phyloP scores from a whole-genome alignment of 371 early-diverging fungal genomes.

The Apophysomyces sp. region DNA sequence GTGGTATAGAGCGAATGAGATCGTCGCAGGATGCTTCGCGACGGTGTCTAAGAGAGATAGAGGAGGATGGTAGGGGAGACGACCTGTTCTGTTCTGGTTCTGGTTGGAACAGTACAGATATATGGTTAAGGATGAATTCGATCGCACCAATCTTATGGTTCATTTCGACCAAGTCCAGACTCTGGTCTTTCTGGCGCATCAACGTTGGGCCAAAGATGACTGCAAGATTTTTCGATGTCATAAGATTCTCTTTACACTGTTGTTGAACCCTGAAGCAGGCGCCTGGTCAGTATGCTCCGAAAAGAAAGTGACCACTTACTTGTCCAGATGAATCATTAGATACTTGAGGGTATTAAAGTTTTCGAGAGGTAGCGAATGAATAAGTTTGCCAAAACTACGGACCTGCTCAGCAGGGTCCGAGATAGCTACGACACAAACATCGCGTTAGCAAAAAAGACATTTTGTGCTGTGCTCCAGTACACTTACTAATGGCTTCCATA shows the following conservation, averaged over 20 bases:
- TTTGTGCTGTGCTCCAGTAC: constrained; percentile 33
- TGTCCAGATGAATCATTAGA: constrained; percentile 34
- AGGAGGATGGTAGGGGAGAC: constrained; percentile 9
- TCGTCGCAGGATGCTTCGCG: constrained; percentile 28
- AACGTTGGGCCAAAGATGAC: constrained; percentile 94
- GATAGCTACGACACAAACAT: constrained; percentile 12
- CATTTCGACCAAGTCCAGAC: constrained; percentile 78
- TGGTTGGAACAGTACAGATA: constrained; percentile 23
- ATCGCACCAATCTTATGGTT: constrained; percentile 71
- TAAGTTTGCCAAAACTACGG: constrained; percentile 16
- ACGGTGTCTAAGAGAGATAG: constrained; percentile 14
- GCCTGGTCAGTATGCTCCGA: not conserved
- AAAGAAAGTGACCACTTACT: constrained; percentile 15
- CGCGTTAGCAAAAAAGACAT: not conserved
- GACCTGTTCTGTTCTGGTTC: constrained; percentile 4
- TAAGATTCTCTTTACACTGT: constrained; percentile 67
- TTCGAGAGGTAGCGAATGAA: constrained; percentile 39
- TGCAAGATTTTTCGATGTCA: constrained; percentile 87
- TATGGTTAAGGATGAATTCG: constrained; percentile 62
- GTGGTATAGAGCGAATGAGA: constrained; percentile 11
- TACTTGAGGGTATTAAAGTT: constrained; percentile 45
- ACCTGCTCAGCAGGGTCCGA: constrained; percentile 17
- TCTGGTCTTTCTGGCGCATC: constrained; percentile 67
- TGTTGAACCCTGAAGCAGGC: constrained; percentile 48
- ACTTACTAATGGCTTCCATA: constrained; percentile 60